phyloP scores from a whole-genome alignment of 805 yeast species.

The Yarrowia hollandica region DNA sequence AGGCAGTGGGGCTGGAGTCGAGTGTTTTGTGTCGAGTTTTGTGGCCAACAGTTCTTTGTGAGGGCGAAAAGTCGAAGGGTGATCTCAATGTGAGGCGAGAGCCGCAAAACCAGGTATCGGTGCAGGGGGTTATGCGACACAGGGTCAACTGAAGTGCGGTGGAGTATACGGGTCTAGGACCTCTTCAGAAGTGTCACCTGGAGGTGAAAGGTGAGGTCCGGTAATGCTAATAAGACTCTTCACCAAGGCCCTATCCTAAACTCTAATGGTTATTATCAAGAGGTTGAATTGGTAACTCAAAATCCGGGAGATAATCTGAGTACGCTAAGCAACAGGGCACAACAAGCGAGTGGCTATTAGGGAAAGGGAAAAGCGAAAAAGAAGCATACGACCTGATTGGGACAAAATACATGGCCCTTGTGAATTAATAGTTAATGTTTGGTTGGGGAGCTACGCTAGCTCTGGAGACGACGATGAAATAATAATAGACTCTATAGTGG shows the following conservation, averaged over 20 bases:
- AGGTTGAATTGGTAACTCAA: constrained; percentile 26
- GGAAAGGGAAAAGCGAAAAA: not conserved
- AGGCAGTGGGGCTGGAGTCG: not conserved
- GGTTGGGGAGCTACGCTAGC: not conserved
- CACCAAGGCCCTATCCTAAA: constrained; percentile 28
- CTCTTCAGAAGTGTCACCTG: constrained; percentile 22
- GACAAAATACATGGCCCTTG: not conserved
- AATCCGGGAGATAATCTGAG: constrained; percentile 26
- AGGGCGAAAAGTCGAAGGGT: too few species aligned
- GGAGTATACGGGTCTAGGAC: not conserved
- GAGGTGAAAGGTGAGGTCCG: constrained; percentile 17
- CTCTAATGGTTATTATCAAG: constrained; percentile 25
- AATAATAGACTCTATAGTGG: too few species aligned
- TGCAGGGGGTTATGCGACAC: not conserved
- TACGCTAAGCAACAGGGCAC: constrained; percentile 25
- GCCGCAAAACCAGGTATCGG: not conserved
- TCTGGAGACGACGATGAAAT: too few species aligned
- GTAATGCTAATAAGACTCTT: constrained; percentile 26
- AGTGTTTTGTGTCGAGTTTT: too few species aligned
- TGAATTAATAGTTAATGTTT: not conserved
- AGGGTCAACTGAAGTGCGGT: not conserved
- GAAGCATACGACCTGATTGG: constrained; percentile 14
- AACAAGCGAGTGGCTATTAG: constrained; percentile 22
- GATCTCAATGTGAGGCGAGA: not conserved
- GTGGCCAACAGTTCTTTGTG: not conserved